Evolutionary conservation across 2,329 filamentous ascomycete species (phyloP), one percentile per base, ranked within the genome.

Genomic region (Lecanicillium sp.): DNA sequence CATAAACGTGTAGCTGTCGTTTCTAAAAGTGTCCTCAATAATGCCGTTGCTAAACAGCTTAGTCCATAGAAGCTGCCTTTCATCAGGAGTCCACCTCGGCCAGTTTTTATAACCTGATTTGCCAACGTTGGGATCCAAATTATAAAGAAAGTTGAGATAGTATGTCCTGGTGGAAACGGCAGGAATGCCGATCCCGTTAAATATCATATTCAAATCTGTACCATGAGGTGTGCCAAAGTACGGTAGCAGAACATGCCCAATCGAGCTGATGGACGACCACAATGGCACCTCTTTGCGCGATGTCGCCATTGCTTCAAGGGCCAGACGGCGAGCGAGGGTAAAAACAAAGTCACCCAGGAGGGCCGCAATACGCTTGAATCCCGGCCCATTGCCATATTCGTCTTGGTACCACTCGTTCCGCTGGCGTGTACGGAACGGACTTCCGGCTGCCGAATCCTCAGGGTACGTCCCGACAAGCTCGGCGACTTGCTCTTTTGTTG

Each of bases 221-320:
- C 60, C 80, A 55, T 92, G 86, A 59, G 86, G 83, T 0, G 84
- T 90, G 15, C 86, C 85, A 0, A 90, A 57, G 35, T 89, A 59
- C 0, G 85, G 80, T n/a, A 36, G 18, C 0, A 78, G 81, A 9
- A 80, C 80, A 52, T 80, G 76, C 9, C 20, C 27, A 60, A 88
- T 89, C 1, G 77, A 80, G 0, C 80, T 63, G 1, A 92, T 70
- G 59, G 88, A 92, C 0, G 80, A 85, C 83, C 83, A 92, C 2
- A 67, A 63, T 0, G 78, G 76, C 0, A 87, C 75, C 13, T 50
- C 27, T 0, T 0, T 79, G 78, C 45, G 77, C 69, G n/a, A 64
- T 59, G 2, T 60, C 38, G 0, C 55, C 2, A 75, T 57, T 0
- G 52, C 42, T 9, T 67, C 53, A 16, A 92, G 71, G 56, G 85